Evolutionary conservation across 345 rosid species (phyloP), one percentile per base, ranked within the genome.

Genomic region (Aquilaria malaccensis): DNA sequence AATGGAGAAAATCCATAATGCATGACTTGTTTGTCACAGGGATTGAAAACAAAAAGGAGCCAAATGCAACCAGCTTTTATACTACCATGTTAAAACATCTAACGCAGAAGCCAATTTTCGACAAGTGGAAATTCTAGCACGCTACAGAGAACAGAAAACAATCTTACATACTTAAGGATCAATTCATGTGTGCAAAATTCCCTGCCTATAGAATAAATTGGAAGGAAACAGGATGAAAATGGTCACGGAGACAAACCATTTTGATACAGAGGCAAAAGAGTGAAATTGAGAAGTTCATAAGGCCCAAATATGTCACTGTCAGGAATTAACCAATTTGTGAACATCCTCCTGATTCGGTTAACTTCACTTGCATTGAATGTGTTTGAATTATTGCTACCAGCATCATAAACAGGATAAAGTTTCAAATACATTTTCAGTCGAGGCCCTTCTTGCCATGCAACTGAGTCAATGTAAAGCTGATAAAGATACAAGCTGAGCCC

Each of bases 231-330:
- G 5, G 4, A 37, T 37, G 7, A 37, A 37, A 37, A 37, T 66
- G 53, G 67, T 71, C 62, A 58, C 15, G 32, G 60, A 66, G 64
- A 89, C 91, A 56, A 55, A 93, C 98, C 96, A 66, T 81, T 63
- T 56, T 3, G 50, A 74, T 94, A 94, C 29, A 83, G 78, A 1
- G 67, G 87, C 79, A 68, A 65, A 65, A 94, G 74, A 64, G 72
- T 78, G 80, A 86, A 78, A 74, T 70, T 63, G 66, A 94, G 69
- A 69, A 94, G 95, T 72, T 94, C 99, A 52, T 90, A 94, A 31
- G 99, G 97, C 47, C 99, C 99, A 76, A 84, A 94, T 60, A 86
- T 15, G 0, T 85, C 91, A 52, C 73, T 82, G 56, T 84, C 91
- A 30, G 45, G 70, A 64, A 94, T 84, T 22, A 3, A 58, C 99